phyloP scores from a whole-genome alignment of 176 grass and related monocot species.

The Aegilops bicornis region DNA sequence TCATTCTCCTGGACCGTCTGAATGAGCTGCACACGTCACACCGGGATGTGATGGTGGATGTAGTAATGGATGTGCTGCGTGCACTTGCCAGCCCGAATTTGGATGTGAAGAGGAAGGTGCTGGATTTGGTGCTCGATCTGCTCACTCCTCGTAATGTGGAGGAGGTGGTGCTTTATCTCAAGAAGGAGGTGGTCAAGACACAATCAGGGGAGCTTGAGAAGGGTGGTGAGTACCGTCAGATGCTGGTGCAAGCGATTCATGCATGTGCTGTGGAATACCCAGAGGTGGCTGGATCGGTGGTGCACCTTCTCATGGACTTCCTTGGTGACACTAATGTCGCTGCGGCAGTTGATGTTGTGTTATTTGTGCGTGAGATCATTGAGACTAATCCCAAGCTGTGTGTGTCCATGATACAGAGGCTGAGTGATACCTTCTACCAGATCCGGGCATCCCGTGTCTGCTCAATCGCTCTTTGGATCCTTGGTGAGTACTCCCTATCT shows the following conservation, averaged over 20 bases:
- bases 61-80: slow-evolving; percentile 67
- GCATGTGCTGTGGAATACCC: slow-evolving; percentile 57
- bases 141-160: slow-evolving; percentile 63
- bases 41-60: slow-evolving; percentile 66
- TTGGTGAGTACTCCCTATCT: slow-evolving; percentile 74
- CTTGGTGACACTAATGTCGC: slow-evolving; percentile 72
- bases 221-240: slow-evolving; percentile 70
- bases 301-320: slow-evolving; percentile 84
- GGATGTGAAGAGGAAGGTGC: slow-evolving; percentile 66
- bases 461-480: slow-evolving; percentile 61
- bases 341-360: slow-evolving; percentile 63
- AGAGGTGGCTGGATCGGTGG: slow-evolving; percentile 66
- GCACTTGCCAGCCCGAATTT: slow-evolving; percentile 64
- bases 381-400: slow-evolving; percentile 76
- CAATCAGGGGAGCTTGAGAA: slow-evolving; percentile 64
- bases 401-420: slow-evolving; percentile 74
- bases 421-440: slow-evolving; percentile 77
- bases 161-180: slow-evolving; percentile 73
- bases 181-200: slow-evolving; percentile 81
- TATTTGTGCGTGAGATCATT: slow-evolving; percentile 77
- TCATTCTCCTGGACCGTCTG: slow-evolving; percentile 73
- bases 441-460: slow-evolving; percentile 71
- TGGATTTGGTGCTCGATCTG: slow-evolving; percentile 75
- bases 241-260: slow-evolving; percentile 78
- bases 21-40: slow-evolving; percentile 51